These are phyloP conservation scores for Ceriops decandra DNA, from an alignment of 345 rosid species.

Conservation along the genomic window DNA sequence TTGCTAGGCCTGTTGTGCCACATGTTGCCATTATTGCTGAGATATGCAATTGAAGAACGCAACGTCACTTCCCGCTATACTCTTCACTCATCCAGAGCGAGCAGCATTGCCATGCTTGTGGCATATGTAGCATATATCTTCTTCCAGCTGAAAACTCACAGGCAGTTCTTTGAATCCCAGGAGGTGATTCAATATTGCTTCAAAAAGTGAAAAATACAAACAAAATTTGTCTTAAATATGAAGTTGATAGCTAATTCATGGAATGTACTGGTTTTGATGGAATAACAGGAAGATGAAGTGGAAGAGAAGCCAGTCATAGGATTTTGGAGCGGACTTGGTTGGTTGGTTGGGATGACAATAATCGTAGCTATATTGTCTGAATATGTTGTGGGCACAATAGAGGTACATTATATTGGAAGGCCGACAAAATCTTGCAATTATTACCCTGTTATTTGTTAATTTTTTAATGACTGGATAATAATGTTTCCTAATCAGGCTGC, in stretches of 20 bases:
- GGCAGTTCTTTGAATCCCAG: conserved; percentile 51
- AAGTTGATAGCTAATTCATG: background rate
- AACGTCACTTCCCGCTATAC: conserved; percentile 23
- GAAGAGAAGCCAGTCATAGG: conserved; percentile 67
- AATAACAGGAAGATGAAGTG: conserved; percentile 44
- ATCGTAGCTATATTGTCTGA: conserved; percentile 77
- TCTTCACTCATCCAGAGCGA: conserved; percentile 66
- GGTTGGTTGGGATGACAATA: conserved; percentile 75
- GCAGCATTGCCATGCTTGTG: conserved; percentile 75
- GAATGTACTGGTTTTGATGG: background rate
- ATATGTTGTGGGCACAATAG: conserved; percentile 82
- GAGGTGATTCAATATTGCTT: conserved; percentile 31
- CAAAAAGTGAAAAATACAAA: too few relatives aligned
- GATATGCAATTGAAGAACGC: conserved; percentile 36
- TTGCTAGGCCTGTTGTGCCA: conserved; percentile 77
- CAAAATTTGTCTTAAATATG: too few relatives aligned
- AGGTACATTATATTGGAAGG: conserved; percentile 40
- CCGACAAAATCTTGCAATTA: background rate
- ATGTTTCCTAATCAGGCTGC: conserved; percentile 49
- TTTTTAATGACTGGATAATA: background rate
- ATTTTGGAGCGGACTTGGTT: conserved; percentile 69
- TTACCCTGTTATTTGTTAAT: background rate
- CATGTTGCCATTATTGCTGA: conserved; percentile 60
- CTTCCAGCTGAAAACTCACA: conserved; percentile 82
- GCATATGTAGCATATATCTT: conserved; percentile 70